phyloP scores from a whole-genome alignment of 345 rosid genomes.

The Eucalyptus melliodora region DNA sequence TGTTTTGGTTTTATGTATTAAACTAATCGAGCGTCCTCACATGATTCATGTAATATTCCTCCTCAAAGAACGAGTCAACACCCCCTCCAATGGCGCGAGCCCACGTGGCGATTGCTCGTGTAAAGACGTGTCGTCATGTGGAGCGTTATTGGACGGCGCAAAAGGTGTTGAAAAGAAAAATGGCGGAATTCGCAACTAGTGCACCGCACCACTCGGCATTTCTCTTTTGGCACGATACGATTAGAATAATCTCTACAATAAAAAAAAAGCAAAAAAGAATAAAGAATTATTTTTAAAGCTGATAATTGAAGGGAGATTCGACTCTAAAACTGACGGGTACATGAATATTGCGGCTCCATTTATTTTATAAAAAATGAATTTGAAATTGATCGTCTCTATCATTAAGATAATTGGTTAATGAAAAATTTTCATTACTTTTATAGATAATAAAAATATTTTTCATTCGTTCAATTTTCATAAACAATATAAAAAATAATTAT shows the following conservation, averaged over 20 bases:
- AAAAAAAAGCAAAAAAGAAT: neutral
- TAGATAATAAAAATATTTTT: too few species aligned
- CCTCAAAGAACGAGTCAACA: slow-evolving; percentile 1
- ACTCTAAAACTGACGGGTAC: neutral
- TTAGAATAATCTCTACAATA: neutral
- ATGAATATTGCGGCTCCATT: neutral
- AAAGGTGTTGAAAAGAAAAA: slow-evolving; percentile 1
- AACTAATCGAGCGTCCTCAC: neutral
- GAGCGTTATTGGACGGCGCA: slow-evolving; percentile 38
- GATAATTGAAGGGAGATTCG: neutral
- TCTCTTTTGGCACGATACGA: neutral
- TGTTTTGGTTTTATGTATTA: too few species aligned
- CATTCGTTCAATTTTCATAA: too few species aligned
- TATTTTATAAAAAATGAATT: too few species aligned
- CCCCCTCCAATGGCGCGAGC: neutral
- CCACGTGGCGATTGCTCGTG: slow-evolving; percentile 14
- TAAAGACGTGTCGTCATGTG: slow-evolving; percentile 42
- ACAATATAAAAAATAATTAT: too few species aligned
- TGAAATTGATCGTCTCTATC: neutral
- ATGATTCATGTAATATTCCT: neutral
- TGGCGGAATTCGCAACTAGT: neutral
- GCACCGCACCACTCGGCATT: neutral
- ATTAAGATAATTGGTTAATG: too few species aligned
- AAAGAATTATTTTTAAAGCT: neutral
- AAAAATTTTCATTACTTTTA: too few species aligned